A percentile compares a stretch with the other conserved stretches of the same genome.
Conservation (phyloP, 2,329 filamentous ascomycete genomes). For the Reticulascus tulasneorum region DNA sequence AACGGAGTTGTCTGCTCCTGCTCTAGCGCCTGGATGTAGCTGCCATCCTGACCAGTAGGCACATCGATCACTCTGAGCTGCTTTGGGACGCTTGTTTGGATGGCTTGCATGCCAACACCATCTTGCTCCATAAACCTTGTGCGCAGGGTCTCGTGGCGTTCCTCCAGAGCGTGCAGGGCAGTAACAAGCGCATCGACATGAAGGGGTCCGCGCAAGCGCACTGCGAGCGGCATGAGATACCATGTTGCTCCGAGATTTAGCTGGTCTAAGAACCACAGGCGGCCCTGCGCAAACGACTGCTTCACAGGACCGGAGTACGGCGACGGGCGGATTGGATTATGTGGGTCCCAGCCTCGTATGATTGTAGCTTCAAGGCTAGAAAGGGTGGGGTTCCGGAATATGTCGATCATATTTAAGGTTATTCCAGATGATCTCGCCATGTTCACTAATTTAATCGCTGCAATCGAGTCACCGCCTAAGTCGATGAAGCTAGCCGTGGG, state of each 20-base stretch:
- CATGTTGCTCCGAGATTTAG: background rate
- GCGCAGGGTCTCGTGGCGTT: slow-evolving; percentile 1
- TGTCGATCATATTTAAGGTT: slow-evolving; percentile 7
- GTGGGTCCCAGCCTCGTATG: background rate
- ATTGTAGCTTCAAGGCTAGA: background rate
- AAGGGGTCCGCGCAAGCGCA: background rate
- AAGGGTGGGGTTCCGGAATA: slow-evolving; percentile 6
- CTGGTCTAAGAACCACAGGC: slow-evolving; percentile 3
- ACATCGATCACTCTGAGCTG: background rate
- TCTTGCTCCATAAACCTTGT: background rate
- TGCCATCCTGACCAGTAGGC: background rate
- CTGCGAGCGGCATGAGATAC: background rate
- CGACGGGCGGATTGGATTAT: background rate
- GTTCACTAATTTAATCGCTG: slow-evolving; percentile 18
- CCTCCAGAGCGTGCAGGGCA: background rate
- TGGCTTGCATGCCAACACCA: background rate
- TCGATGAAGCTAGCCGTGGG: slow-evolving; percentile 20
- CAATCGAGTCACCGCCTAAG: slow-evolving; percentile 20
- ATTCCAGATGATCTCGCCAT: slow-evolving; percentile 5
- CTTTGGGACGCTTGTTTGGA: background rate
- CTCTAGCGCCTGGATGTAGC: background rate
- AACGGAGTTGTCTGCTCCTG: background rate
- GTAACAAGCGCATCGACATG: background rate
- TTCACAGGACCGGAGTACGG: background rate
- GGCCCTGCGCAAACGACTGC: slow-evolving; percentile 2